Evolutionary conservation across 306 rosid genomes (phyloP), one percentile per base, ranked within the genome.

Genomic region (Sicyos edulis): DNA sequence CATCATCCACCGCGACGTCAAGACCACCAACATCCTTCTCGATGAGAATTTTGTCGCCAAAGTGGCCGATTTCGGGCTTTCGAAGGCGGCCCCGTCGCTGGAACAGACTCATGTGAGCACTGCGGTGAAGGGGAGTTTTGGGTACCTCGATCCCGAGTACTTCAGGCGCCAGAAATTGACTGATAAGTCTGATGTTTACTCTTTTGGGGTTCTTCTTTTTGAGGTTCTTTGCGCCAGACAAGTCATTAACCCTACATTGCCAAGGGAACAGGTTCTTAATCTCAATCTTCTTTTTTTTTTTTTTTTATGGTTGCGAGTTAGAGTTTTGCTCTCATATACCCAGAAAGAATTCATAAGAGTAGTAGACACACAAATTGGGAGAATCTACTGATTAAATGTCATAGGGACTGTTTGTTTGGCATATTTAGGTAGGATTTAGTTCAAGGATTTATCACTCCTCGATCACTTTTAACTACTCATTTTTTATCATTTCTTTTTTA

Each of bases 51-150:
- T 85, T 8, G 87, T 83, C 0, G 90, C 98, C 0, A 92, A 92
- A 66, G 93, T 92, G 22, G 55, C 96, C 4, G 98, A 92, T 80
- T 92, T 92, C 1, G 98, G 98, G 3, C 80, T 92, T 12, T 92
- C 96, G 0, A 92, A 92, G 74, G 79, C 79, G 11, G 87, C 81
- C 1, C 91, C 89, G 6, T 75, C 86, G 0, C 44, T 82, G 71
- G 96, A 88, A 20, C 81, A 85, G 67, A 75, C 91, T 2, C 89
- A 90, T 56, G 92, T 92, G 1, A 92, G 91, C 85, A 92, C 98
- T 17, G 96, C 91, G 0, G 96, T 92, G 80, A 92, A 92, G 79
- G 98, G 96, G 0, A 92, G 98, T 71, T 84, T 92, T 50, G 98
- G 98, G 1, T 92, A 92, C 75, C 88, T 92, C 20, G 98, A 92